Base-by-base conservation (phyloP, 2,329 filamentous ascomycete genomes). In the Aspergillus uvarum region DNA sequence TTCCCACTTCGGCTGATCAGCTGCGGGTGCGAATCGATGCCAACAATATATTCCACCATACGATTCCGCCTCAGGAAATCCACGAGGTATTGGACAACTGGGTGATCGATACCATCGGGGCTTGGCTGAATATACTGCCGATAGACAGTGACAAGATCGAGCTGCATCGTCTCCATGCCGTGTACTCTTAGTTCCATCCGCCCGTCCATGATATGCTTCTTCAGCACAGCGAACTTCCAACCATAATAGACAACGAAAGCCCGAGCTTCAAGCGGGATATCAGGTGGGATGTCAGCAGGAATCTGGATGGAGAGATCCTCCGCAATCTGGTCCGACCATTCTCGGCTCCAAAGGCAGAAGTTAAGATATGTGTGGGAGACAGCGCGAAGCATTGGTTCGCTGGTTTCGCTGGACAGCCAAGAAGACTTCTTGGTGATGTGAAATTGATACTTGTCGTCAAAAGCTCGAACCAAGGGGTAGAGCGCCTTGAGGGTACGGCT, bases 111-210 rank as follows among this genome's bases (percentile, higher is more conserved):
- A n/a, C 71, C 65, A 14, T 77, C 75, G 10, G 80, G 60, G 65
- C 77, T 66, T 60, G 71, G 57, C 49, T 83, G 82, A n/a, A 81
- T 81, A 64, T 84, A 80, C 8, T 79, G 80, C 59, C 82, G 84
- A 82, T 87, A 95, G 24, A 91, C 80, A 0, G 74, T 71, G 8
- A 96, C 83, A 38, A 97, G 81, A 31, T 91, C 87, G 8, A 70
- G 72, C 65, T 90, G 89, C 84, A 97, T 89, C 21, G 80, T 81
- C n/a, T 86, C 84, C 53, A 94, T 87, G 21, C 91, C 92, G 72
- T 86, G 83, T 12, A 96, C 90, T 42, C 94, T 88, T 42, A 97
- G 81, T 70, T 96, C 91, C 92, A 98, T 96, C 69, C 94, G 91
- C 38, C 90, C 89, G 59, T 91, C 94, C 69, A 85, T 87, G 55